Evolutionary conservation across 192 early-diverging fungal species (phyloP), one percentile per base, ranked within the genome.

Genomic region (Chytriomyces confervae): DNA sequence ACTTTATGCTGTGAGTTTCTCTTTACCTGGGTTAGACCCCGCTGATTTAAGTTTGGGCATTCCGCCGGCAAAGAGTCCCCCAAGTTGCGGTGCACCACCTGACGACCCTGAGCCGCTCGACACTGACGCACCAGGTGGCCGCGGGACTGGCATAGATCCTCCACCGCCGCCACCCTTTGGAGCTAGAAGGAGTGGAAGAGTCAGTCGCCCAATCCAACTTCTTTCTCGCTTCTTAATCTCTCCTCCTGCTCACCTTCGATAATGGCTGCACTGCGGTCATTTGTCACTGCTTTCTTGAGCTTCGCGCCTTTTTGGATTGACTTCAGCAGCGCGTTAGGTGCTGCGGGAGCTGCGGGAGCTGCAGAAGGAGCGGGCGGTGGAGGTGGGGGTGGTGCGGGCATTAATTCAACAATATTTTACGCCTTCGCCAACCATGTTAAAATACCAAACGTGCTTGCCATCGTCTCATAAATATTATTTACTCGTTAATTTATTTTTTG

Each of bases 31-130:
- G 20, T 57, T 72, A 29, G 66, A 72, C 50, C 80, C 85, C 2
- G 86, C 70, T 5, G 86, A 77, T 61, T 80, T 84, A 36, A 89
- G 73, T 69, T 88, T 89, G 8, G 88, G 88, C 86, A 89, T 89
- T 57, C 88, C 88, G 11, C 88, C 88, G 6, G 88, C 86, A 80
- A 89, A 89, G 47, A 89, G 77, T 3, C 88, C 86, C 27, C 88
- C 87, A 16, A 89, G 67, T 61, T 81, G 81, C 60, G 86, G 80
- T 27, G 86, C 76, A 27, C 77, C 80, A 18, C 62, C 83, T 11
- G 27, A 2, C 18, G 62, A 65, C 7, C 66, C 69, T 0, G 65
- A 80, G n/a, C 76, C 78, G 63, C 80, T 61, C 9, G 77, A 45
- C 16, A 62, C 84, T 23, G 72, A 71, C n/a, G 49, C 68, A 62